Evolutionary conservation across 2,329 filamentous ascomycete genomes (phyloP).

Genomic region (Aspergillus chevalieri): DNA sequence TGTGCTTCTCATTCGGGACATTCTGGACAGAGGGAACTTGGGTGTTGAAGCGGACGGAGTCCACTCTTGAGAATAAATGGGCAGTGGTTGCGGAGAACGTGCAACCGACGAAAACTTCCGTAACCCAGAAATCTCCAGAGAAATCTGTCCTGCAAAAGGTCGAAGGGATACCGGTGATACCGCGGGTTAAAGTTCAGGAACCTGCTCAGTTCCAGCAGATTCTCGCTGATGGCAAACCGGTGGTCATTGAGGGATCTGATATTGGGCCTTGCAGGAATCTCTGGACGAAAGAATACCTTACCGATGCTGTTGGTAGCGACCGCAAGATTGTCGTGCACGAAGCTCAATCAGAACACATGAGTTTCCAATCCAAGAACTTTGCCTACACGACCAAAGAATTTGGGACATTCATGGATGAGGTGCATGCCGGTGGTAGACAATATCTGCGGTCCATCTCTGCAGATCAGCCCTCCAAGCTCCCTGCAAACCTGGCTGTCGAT

Average conservation of each 20-base stretch:
- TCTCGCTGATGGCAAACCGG: constrained; percentile 53
- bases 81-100: constrained; percentile 17
- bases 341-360: constrained; percentile 60
- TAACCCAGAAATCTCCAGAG: constrained; percentile 1
- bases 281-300: constrained; percentile 67
- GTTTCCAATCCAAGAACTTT: constrained; percentile 80
- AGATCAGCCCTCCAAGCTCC: constrained; percentile 60
- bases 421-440: constrained; percentile 54
- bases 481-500: constrained; percentile 64
- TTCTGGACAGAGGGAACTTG: constrained; percentile 67
- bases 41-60: constrained; percentile 34
- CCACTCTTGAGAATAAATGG: constrained; percentile 27
- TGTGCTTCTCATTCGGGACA: constrained; percentile 86
- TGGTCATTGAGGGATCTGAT: constrained; percentile 59
- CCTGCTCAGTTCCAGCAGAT: constrained; percentile 55
- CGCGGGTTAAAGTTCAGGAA: constrained; percentile 48
- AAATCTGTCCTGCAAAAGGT: neutral
- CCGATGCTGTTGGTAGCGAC: constrained; percentile 53
- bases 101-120: constrained; percentile 8
- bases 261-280: constrained; percentile 60
- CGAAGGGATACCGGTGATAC: constrained; percentile 33
- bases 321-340: constrained; percentile 70
- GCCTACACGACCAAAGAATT: constrained; percentile 65
- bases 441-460: constrained; percentile 75
- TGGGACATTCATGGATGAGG: constrained; percentile 58